Percentiles rank a stretch among this genome's conserved stretches.
phyloP scores from a whole-genome alignment of 1,139 yeast species.

The Nematodospora anomalae region DNA sequence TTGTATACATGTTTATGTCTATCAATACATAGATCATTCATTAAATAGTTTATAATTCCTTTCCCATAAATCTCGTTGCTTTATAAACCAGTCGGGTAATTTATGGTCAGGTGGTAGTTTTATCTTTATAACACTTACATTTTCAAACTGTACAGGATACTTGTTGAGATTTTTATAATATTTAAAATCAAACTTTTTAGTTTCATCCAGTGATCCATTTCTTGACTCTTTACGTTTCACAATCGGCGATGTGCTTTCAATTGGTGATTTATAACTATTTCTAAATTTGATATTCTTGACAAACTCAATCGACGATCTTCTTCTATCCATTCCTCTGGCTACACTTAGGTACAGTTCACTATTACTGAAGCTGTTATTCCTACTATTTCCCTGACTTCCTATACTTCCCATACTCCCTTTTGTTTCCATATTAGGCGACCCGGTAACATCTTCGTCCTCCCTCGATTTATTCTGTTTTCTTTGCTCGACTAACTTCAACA shows the following conservation, averaged over 20 bases:
- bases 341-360: slow-evolving; percentile 23
- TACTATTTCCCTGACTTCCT: slow-evolving; percentile 37
- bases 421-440: not conserved
- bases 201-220: slow-evolving; percentile 7
- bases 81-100: slow-evolving; percentile 71
- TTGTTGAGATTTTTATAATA: slow-evolving; percentile 40
- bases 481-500: slow-evolving; percentile 55
- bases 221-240: slow-evolving; percentile 8
- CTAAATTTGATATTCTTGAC: slow-evolving; percentile 29
- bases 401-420: slow-evolving; percentile 49
- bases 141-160: slow-evolving; percentile 31
- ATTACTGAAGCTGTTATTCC: slow-evolving; percentile 27
- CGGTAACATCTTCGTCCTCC: slow-evolving; percentile 15
- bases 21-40: too few species aligned
- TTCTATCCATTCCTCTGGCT: slow-evolving; percentile 26
- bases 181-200: slow-evolving; percentile 31
- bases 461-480: slow-evolving; percentile 35
- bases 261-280: slow-evolving; percentile 8
- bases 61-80: slow-evolving; percentile 67
- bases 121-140: slow-evolving; percentile 43
- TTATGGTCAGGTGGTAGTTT: slow-evolving; percentile 60
- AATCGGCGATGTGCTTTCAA: slow-evolving; percentile 11
- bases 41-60: slow-evolving; percentile 18
- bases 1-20: slow-evolving; percentile 1
- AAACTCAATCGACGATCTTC: slow-evolving; percentile 38